Conservation (phyloP, 306 rosid species). For the Psophocarpus tetragonolobus region DNA sequence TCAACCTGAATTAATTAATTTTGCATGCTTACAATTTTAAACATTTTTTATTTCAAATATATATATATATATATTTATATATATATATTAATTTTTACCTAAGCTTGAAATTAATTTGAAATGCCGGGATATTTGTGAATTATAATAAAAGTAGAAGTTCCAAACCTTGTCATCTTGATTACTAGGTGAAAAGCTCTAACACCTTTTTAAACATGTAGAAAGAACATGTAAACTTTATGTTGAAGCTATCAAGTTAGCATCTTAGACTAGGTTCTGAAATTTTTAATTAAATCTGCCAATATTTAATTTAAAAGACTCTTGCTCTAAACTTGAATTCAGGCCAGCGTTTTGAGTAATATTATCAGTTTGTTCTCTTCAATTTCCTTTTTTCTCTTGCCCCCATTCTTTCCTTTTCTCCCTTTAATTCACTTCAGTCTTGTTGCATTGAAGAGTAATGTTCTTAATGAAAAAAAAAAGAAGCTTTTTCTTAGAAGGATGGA, state of each 20-base stretch:
- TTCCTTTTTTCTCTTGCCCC: neutral
- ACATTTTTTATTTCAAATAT: too few relatives aligned
- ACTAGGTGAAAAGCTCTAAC: too few relatives aligned
- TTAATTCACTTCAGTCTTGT: neutral
- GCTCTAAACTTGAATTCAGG: neutral
- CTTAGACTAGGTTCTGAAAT: neutral
- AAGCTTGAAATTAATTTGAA: too few relatives aligned
- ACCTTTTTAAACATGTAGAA: neutral
- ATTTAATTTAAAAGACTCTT: neutral
- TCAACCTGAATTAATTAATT: too few relatives aligned
- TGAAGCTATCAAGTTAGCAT: neutral
- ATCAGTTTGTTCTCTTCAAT: neutral
- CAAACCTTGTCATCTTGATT: too few relatives aligned
- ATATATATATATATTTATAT: too few relatives aligned
- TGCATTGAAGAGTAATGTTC: neutral
- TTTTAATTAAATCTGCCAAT: neutral
- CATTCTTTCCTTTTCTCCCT: neutral
- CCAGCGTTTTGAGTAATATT: neutral
- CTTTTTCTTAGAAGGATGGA: neutral
- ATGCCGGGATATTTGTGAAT: too few relatives aligned
- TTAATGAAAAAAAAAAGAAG: neutral
- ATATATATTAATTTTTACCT: too few relatives aligned
- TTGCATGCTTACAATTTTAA: too few relatives aligned
- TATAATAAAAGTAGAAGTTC: too few relatives aligned
- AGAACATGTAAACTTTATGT: neutral